Base-by-base conservation (phyloP, 345 rosid species). In the Boechera divaricarpa region DNA sequence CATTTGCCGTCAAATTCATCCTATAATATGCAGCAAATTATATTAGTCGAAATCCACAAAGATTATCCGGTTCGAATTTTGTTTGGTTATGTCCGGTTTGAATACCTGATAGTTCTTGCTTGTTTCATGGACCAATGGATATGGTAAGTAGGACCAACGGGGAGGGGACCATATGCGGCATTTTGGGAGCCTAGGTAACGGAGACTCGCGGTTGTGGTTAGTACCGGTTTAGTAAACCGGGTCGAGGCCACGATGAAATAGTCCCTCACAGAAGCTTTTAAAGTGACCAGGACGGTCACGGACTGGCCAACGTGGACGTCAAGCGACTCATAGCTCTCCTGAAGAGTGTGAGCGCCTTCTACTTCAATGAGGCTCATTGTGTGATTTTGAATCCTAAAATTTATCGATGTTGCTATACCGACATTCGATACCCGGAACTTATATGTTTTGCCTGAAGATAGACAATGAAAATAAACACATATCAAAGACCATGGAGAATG, bases 271-370 rank as follows among this genome's bases (percentile, higher is more conserved):
- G 81, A 9, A 32, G 69, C 81, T 15, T 75, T 29, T 56, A 88
- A 76, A 72, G 88, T 83, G 41, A 90, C 90, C 68, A 88, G 45
- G 63, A 92, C 87, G 5, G 91, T 68, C 2, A 88, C 62, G 0
- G 95, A 88, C 60, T 94, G 98, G 47, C 98, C 97, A 33, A 74
- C 84, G 67, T 94, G 97, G 58, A 94, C 84, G 58, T 94, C 98
- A 26, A 94, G 81, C 5, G 90, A 85, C 44, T 85, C 87, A 35
- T 92, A 94, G 6, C 13, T 63, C 65, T 90, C 95, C 47, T 92
- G 91, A 65, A 90, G 47, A 1, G 88, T 84, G 69, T 94, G 97
- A 64, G 94, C 84, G 3, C 98, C 97, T 87, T 90, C 98, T 15
- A 91, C 97, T 83, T 94, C 98, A 18, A 90, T 81, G 7, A 94